Conservation (phyloP, 148 eudicot species). For the Rhododendron griersonianum region DNA sequence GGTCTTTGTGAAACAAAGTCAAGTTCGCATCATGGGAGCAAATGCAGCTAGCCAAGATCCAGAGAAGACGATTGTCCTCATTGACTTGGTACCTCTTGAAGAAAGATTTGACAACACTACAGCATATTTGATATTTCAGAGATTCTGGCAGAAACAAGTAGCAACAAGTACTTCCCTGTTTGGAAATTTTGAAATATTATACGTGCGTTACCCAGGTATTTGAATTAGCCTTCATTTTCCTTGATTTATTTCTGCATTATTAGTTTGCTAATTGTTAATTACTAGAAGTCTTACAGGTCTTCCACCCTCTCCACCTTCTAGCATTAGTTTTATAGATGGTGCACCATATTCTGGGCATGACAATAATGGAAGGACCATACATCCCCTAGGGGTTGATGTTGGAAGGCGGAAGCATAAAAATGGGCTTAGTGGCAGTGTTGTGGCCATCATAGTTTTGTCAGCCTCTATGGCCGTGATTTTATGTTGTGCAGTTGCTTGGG, state of each 20-base stretch:
- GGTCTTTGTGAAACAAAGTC: slow-evolving; percentile 57
- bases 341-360: slow-evolving; percentile 51
- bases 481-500: slow-evolving; percentile 44
- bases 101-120: slow-evolving; percentile 60
- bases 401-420: slow-evolving; percentile 33
- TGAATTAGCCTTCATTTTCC: background rate
- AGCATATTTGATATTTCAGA: slow-evolving; percentile 47
- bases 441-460: slow-evolving; percentile 68
- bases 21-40: slow-evolving; percentile 95
- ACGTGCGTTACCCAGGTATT: slow-evolving; percentile 75
- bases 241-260: slow-evolving; percentile 5
- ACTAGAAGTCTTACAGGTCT: slow-evolving; percentile 44
- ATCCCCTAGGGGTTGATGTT: slow-evolving; percentile 77
- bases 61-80: slow-evolving; percentile 64
- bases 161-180: slow-evolving; percentile 45
- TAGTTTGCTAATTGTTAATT: background rate
- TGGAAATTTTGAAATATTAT: slow-evolving; percentile 75
- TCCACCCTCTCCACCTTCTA: slow-evolving; percentile 82
- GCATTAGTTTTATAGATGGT: slow-evolving; percentile 37
- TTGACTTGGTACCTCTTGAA: slow-evolving; percentile 75
- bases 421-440: slow-evolving; percentile 40
- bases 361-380: slow-evolving; percentile 42
- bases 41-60: slow-evolving; percentile 57
- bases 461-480: slow-evolving; percentile 47
- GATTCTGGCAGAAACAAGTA: slow-evolving; percentile 75